Evolutionary conservation across 805 yeast species (phyloP), one percentile per base, ranked within the genome.

Genomic region (Teunomyces funiuensis): DNA sequence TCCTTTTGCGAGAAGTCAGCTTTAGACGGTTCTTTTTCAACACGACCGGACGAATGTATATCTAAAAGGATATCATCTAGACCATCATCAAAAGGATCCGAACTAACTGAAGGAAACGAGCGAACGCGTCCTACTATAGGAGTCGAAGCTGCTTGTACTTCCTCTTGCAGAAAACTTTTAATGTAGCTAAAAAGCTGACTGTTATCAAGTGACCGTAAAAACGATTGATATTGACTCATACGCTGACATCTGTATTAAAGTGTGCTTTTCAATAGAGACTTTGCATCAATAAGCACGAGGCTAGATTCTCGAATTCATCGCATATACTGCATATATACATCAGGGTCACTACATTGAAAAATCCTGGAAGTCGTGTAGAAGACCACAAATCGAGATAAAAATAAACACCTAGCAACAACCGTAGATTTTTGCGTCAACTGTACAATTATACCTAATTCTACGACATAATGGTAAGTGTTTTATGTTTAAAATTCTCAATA

Each of bases 1-100:
- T 30, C 39, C 14, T 16, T 33, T 4, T 11, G 22, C 6, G 25
- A 15, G 7, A 16, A 5, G 4, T n/a, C 16, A 6, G 19, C 3
- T 16, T 7, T 19, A 6, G 18, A 13, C 8, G 27, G 37, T 13
- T 9, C 11, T 15, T 15, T 13, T 10, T 15, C 15, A 15, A 16
- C 39, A 11, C 8, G 18, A 10, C n/a, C 8, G 6, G 28, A 34
- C 4, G 17, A 8, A 34, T 20, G 28, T 4, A 34, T 34, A 22
- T n/a, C 25, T 16, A 53, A 22, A 28, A 58, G 47, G 14, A 45
- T 47, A 4, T 55, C 50, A 38, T 57, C 62, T 15, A 58, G 45
- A 4, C 53, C 53, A 29, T 58, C 63, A 33, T 58, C 55, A 37
- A 58, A 58, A 2, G 63, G 63, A 27, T 58, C 61, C 3, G 59